Conservation (phyloP, 2,329 filamentous ascomycete genomes). For the Raffaelea arxii region DNA sequence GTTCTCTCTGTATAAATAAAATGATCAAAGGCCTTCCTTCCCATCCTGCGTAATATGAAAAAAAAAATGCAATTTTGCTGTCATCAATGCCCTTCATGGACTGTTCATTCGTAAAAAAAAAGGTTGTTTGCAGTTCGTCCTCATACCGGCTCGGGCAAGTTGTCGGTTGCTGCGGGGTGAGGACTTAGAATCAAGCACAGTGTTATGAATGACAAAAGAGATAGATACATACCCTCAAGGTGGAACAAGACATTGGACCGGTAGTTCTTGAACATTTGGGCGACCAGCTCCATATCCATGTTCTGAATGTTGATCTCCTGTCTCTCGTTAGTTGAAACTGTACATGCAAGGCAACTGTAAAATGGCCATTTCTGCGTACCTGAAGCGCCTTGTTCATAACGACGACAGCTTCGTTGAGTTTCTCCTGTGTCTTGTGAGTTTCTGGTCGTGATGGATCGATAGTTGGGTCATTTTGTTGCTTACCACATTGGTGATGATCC, state of each 20-base stretch:
- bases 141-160: conserved; percentile 11
- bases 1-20: no score
- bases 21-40: no score
- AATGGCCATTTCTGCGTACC: conserved; percentile 42
- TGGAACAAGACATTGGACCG: conserved; percentile 97
- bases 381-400: conserved; percentile 89
- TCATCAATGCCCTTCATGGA: no score
- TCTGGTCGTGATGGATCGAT: no score
- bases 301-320: conserved; percentile 98
- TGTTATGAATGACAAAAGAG: not conserved
- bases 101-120: no score
- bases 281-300: conserved; percentile 96
- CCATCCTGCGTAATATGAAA: no score
- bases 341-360: not conserved
- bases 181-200: not conserved
- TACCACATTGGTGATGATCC: conserved; percentile 97
- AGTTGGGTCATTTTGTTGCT: conserved; percentile 23
- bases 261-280: conserved; percentile 99
- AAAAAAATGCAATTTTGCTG: no score
- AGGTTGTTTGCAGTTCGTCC: not conserved
- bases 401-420: conserved; percentile 88
- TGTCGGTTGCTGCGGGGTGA: conserved; percentile 12
- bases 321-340: not conserved
- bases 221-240: conserved; percentile 63
- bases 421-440: no score